Base-by-base conservation (phyloP, 805 yeast genomes). In the Jamesozyma gamospora region DNA sequence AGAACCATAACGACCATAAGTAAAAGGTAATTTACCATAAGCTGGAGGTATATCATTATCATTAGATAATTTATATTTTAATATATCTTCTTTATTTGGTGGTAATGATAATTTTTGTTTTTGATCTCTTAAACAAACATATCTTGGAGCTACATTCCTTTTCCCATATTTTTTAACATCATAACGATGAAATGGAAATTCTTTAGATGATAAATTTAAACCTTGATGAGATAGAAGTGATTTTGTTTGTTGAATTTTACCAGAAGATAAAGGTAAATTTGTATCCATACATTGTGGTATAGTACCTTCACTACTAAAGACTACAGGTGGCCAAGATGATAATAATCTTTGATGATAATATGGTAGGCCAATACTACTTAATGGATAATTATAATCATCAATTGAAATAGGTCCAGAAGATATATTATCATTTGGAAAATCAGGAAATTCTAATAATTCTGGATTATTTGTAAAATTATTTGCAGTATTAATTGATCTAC, bases 1-100 rank as follows among this genome's bases (percentile, higher is more conserved):
- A 25, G 92, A 87, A 21, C 98, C 98, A 60, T 86, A 90, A 51
- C 75, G 79, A 41, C 94, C 82, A 59, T 88, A 90, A 32, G 80
- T 72, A 39, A 90, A 83, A 43, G 80, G 82, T 34, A 85, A 66
- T 49, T 78, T 75, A 31, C 77, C 67, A 63, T 81, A 90, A 28
- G 88, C 82, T 38, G 79, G 79, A 1, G 96, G 95, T 1, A 77
- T 68, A 18, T 53, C 62, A 36, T 50, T 56, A 10, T 57, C 64
- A 34, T 67, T 67, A 0, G 56, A 45, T 5, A 55, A 41, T 21
- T 51, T 57, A 28, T 48, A 50, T 17, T 44, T 39, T 41, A 56
- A 34, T 13, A 53, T 42, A 12, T 50, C 48, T 26, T 46, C 47
- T 31, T 51, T 43, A 26, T 53, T 50, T 2, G 41, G 40, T 9